These are phyloP conservation scores for Plasmodium coatneyi DNA, from an alignment of 169 alveolate genomes.

Conservation along the genomic window DNA sequence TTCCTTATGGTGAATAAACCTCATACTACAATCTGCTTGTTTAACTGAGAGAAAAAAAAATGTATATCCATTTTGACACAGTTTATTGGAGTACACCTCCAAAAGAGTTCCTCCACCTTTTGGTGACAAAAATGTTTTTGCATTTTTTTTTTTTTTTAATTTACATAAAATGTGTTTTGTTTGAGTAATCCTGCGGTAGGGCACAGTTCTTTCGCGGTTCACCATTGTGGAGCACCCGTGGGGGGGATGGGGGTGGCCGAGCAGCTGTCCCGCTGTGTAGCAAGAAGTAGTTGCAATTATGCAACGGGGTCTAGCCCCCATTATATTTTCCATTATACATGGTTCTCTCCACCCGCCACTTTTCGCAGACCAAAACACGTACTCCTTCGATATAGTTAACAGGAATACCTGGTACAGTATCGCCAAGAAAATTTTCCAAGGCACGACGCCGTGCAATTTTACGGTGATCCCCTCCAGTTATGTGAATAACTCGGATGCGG, in stretches of 20 bases:
- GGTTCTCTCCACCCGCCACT: not conserved
- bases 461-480: constrained; percentile 37
- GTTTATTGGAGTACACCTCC: not conserved
- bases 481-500: constrained; percentile 1
- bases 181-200: not conserved
- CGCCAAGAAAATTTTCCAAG: constrained; percentile 21
- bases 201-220: not conserved
- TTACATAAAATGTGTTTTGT: not conserved
- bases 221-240: not conserved
- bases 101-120: not conserved
- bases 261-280: not conserved
- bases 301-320: not conserved
- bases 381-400: constrained; percentile 30
- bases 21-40: not conserved
- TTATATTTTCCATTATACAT: not conserved
- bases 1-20: not conserved
- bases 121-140: not conserved
- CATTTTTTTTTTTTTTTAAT: too few relatives aligned
- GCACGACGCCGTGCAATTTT: constrained; percentile 19
- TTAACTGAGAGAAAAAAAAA: not conserved
- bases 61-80: not conserved
- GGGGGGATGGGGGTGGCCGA: not conserved
- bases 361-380: constrained; percentile 12
- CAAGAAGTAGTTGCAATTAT: not conserved
- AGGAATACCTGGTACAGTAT: constrained; percentile 8